Percentiles rank a stretch among this genome's conserved stretches.
Evolutionary conservation across 1,284 basidiomycete species (phyloP).

Genomic region (Boletus smithii): DNA sequence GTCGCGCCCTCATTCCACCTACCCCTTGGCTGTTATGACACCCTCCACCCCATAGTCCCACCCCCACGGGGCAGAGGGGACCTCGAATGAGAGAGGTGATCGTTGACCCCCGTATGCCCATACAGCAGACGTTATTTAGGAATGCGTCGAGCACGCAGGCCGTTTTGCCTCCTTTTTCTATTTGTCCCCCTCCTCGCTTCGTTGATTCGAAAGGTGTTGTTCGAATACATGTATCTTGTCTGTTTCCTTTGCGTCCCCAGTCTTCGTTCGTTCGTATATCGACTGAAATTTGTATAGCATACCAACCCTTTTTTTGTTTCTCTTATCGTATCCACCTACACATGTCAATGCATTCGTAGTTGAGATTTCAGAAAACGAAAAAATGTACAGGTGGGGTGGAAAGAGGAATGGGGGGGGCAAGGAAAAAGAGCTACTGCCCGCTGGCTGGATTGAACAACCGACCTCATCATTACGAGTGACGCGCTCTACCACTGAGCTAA

Average conservation of each 20-base stretch:
- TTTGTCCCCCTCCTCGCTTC: not conserved
- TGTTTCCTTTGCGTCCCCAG: not conserved
- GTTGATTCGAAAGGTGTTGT: constrained; percentile 1
- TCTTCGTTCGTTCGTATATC: constrained; percentile 12
- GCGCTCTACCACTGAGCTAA: constrained; percentile 62
- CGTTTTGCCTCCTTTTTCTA: not conserved
- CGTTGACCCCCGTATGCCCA: not conserved
- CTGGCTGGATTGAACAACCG: constrained; percentile 56
- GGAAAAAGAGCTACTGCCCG: constrained; percentile 33
- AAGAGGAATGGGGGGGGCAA: too few species aligned
- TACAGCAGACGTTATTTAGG: constrained; percentile 2
- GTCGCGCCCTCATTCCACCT: not conserved
- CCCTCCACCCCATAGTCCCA: constrained; percentile 17
- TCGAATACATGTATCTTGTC: constrained; percentile 14
- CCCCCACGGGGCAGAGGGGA: constrained; percentile 13
- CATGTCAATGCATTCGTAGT: too few species aligned
- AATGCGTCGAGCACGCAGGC: constrained; percentile 7
- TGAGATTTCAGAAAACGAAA: too few species aligned
- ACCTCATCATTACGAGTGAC: constrained; percentile 58
- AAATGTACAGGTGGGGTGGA: too few species aligned
- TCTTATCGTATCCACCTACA: too few species aligned
- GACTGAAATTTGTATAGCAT: constrained; percentile 23
- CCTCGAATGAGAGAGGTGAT: not conserved
- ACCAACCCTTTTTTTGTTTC: constrained; percentile 11
- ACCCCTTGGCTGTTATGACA: too few species aligned